Evolutionary conservation across 2,329 filamentous ascomycete genomes (phyloP).

Genomic region (Thelonectria blattea): DNA sequence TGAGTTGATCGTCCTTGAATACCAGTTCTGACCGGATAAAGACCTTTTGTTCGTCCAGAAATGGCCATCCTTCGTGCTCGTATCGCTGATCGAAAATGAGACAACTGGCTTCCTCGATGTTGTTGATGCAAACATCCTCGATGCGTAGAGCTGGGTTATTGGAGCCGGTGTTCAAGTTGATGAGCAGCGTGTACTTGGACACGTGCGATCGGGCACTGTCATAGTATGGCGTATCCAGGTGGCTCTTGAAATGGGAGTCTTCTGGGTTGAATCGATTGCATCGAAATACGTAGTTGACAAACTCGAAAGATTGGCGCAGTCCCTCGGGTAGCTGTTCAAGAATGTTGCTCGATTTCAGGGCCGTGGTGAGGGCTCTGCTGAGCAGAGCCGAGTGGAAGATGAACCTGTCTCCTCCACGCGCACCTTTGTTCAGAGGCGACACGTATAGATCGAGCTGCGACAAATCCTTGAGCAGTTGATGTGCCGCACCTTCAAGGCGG

Average conservation of each 20-base stretch:
- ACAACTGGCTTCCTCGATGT: conserved; percentile 7
- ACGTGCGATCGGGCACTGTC: conserved; percentile 5
- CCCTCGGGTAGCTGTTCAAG: conserved; percentile 1
- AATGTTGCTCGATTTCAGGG: neutral
- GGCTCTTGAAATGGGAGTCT: conserved; percentile 10
- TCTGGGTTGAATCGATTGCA: conserved; percentile 8
- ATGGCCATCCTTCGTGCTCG: conserved; percentile 15
- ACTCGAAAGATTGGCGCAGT: conserved; percentile 9
- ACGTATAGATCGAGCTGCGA: conserved; percentile 9
- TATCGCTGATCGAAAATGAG: conserved; percentile 17
- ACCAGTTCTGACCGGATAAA: conserved; percentile 15
- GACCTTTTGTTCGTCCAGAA: conserved; percentile 2
- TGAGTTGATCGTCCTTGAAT: neutral
- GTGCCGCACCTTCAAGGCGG: neutral
- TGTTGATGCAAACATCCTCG: conserved; percentile 4
- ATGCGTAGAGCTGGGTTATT: conserved; percentile 2
- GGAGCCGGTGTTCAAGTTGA: conserved; percentile 1
- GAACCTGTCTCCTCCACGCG: conserved; percentile 8
- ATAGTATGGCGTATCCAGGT: conserved; percentile 15
- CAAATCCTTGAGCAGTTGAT: conserved; percentile 4
- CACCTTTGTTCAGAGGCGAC: conserved; percentile 7
- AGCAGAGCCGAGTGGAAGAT: conserved; percentile 14
- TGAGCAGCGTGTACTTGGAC: conserved; percentile 15
- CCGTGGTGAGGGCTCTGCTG: conserved; percentile 4
- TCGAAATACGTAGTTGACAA: conserved; percentile 17